Conservation (phyloP, 2,329 filamentous ascomycete species). For the Ceratocystis alfenasii region DNA sequence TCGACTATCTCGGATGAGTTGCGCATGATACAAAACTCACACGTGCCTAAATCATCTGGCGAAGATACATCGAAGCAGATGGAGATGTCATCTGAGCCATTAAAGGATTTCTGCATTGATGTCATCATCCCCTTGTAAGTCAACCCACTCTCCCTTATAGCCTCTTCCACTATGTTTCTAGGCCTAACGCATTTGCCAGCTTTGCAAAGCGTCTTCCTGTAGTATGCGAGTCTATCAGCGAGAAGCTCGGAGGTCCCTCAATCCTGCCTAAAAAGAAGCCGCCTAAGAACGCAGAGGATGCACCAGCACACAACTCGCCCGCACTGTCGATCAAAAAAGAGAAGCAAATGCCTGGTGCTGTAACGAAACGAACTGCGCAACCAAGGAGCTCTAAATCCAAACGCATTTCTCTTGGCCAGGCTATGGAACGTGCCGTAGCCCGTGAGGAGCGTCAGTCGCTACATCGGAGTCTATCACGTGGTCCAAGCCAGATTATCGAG, state of each 20-base stretch:
- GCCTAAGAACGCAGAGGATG: conserved; percentile 4
- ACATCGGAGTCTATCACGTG: conserved; percentile 43
- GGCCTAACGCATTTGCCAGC: conserved; percentile 36
- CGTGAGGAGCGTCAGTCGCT: conserved; percentile 18
- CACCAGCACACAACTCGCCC: conserved; percentile 36
- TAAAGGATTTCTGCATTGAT: conserved; percentile 67
- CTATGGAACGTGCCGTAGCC: conserved; percentile 18
- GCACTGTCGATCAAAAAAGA: conserved; percentile 35
- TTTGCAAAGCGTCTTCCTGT: conserved; percentile 66
- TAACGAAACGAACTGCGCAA: conserved; percentile 41
- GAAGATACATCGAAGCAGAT: conserved; percentile 31
- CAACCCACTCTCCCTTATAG: too few species aligned
- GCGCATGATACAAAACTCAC: conserved; percentile 39
- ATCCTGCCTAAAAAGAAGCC: conserved; percentile 31
- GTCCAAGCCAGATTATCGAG: conserved; percentile 46
- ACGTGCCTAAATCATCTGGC: conserved; percentile 28
- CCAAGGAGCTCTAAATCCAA: conserved; percentile 52
- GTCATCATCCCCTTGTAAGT: conserved; percentile 68
- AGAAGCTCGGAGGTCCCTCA: conserved; percentile 62
- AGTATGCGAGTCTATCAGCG: conserved; percentile 56
- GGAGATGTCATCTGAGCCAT: conserved; percentile 44
- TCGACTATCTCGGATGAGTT: conserved; percentile 55
- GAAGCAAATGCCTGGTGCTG: conserved; percentile 41
- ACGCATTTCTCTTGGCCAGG: conserved; percentile 32
- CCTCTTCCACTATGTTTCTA: background rate